phyloP scores from a whole-genome alignment of 495 filamentous ascomycete species.

The Daldinia vernicosa region DNA sequence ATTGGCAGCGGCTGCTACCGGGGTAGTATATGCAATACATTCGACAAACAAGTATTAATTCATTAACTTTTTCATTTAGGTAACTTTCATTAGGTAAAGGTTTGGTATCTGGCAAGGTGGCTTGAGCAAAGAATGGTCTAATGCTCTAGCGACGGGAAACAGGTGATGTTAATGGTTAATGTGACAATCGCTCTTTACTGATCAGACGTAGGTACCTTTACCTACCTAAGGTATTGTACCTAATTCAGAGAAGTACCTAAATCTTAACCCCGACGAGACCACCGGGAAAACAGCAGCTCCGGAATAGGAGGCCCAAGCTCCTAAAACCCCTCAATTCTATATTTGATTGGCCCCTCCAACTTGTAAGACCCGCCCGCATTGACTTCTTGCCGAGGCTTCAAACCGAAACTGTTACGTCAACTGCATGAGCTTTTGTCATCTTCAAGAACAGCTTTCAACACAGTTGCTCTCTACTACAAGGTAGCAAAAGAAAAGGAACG shows the following conservation, averaged over 20 bases:
- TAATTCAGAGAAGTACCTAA: too few relatives aligned
- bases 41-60: background rate
- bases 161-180: conserved; percentile 13
- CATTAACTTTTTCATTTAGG: too few relatives aligned
- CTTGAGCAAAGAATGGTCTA: background rate
- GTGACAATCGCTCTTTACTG: background rate
- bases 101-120: background rate
- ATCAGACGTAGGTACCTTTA: conserved; percentile 3
- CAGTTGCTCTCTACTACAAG: background rate
- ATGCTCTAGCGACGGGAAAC: background rate
- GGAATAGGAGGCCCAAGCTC: conserved; percentile 26
- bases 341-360: background rate
- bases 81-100: background rate
- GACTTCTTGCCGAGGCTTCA: background rate
- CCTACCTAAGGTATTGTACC: background rate
- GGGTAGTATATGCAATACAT: conserved; percentile 3
- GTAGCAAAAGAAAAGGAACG: background rate
- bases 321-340: background rate
- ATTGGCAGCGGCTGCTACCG: conserved; percentile 7
- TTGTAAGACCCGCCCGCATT: background rate
- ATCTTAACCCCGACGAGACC: too few relatives aligned
- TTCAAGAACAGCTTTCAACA: background rate
- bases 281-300: conserved; percentile 16
- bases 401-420: conserved; percentile 1
- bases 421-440: background rate